Base-by-base conservation (phyloP, 2,329 filamentous ascomycete species). In the Trichoderma oligosporum region DNA sequence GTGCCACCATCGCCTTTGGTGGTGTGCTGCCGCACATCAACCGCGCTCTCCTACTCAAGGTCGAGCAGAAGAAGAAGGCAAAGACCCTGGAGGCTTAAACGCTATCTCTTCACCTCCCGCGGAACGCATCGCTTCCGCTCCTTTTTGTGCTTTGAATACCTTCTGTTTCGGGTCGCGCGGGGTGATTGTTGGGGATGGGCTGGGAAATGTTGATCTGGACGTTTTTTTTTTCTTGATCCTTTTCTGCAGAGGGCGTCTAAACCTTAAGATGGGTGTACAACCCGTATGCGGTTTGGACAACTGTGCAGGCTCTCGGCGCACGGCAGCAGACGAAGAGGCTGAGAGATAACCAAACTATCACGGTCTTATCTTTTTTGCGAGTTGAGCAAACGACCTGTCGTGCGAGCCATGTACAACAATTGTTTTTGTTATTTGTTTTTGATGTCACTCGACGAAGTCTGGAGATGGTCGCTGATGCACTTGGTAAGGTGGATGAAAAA, bases 1-100 rank as follows among this genome's bases (percentile, higher is more conserved):
- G 92, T 68, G 94, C 94, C 58, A 99, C 94, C 62, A 99, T 99
- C 70, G 94, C 94, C 60, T 97, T 95, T 67, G 94, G 94, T 80
- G 94, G 94, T 87, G 94, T 99, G 25, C 80, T 99, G 70, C 94
- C 94, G 63, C 93, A 97, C 78, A 99, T 99, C 85, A 97, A 99
- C 82, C 89, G 94, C 68, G 94, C 94, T 12, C 81, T 99, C 66
- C 81, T 99, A 67, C 83, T 96, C 73, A 96, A 96, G 85, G 91
- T 96, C 56, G 91, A 96, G 77, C 89, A 96, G 78, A 96, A 96
- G 88, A 96, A 96, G 88, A 91, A 91, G 79, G 86, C 81, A 66
- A 79, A 79, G 73, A 74, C 76, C 27, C 68, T 77, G 55, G 76
- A 79, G 62, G 75, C 71, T 61, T 78, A 72, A 57, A n/a, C n/a